These are phyloP conservation scores for Eragrostis tef DNA, from an alignment of 202 grass and related monocot species.

Conservation along the genomic window DNA sequence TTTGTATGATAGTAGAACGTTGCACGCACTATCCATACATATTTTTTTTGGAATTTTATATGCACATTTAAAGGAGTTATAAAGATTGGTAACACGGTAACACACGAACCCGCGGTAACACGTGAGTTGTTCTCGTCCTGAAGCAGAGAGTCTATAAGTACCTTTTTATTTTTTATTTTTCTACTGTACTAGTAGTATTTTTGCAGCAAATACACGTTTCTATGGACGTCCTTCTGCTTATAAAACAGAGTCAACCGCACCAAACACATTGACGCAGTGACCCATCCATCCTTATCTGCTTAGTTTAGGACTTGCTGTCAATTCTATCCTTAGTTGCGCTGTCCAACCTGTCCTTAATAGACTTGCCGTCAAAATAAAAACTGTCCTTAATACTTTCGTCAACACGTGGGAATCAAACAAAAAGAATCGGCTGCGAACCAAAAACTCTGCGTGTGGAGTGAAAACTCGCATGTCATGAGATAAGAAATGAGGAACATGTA, in stretches of 20 bases:
- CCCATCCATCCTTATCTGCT: conserved; percentile 35
- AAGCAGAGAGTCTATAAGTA: too few species aligned
- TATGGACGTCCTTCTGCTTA: conserved; percentile 9
- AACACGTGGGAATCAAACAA: neutral
- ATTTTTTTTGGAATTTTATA: too few species aligned
- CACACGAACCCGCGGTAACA: too few species aligned
- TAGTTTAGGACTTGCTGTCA: conserved; percentile 41
- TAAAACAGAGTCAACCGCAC: conserved; percentile 6
- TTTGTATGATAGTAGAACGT: too few species aligned
- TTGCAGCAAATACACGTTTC: neutral
- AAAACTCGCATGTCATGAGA: neutral
- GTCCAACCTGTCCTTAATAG: neutral
- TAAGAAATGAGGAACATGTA: neutral
- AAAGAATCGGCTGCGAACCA: neutral
- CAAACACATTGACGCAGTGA: conserved; percentile 11
- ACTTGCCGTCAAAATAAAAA: too few species aligned
- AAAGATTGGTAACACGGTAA: too few species aligned
- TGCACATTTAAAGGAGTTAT: too few species aligned
- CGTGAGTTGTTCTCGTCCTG: too few species aligned
- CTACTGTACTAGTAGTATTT: neutral
- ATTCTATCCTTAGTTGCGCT: conserved; percentile 27
- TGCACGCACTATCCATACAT: too few species aligned
- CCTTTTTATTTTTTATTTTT: too few species aligned
- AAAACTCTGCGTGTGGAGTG: neutral
- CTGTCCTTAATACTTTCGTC: too few species aligned